A percentile compares a stretch with the other conserved stretches of the same genome.
These are phyloP conservation scores for Anethum foeniculum DNA, from an alignment of 140 eudicot genomes.

Conservation along the genomic window DNA sequence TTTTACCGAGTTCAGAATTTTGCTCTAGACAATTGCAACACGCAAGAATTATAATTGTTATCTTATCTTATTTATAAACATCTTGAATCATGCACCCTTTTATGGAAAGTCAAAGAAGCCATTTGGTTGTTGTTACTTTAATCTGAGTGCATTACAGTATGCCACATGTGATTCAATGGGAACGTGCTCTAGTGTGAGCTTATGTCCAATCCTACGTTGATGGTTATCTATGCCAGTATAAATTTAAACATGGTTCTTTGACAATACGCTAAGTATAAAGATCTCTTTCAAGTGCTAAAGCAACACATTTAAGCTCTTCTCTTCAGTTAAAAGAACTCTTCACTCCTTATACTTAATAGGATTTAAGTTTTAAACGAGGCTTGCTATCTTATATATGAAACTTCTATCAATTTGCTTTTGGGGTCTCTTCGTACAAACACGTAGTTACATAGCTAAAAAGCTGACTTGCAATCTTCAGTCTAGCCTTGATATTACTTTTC, in stretches of 20 bases:
- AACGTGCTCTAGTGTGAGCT: neutral
- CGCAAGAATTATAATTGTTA: neutral
- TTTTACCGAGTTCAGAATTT: neutral
- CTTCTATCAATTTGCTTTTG: neutral
- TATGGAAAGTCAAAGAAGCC: neutral
- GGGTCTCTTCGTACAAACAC: neutral
- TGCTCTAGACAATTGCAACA: neutral
- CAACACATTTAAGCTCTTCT: neutral
- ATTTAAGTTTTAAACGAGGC: neutral
- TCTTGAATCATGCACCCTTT: neutral
- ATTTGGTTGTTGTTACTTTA: neutral
- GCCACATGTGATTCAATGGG: neutral
- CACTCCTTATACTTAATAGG: neutral
- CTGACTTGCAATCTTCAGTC: neutral
- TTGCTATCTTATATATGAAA: neutral
- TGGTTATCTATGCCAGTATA: neutral
- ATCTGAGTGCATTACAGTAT: neutral
- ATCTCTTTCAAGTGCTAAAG: neutral
- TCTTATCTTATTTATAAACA: neutral
- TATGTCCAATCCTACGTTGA: neutral
- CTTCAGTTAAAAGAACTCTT: neutral
- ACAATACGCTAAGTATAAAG: neutral
- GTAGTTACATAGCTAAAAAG: neutral
- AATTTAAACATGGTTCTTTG: neutral
- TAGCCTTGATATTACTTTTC: neutral